Base-by-base conservation (phyloP, 495 filamentous ascomycete species). In the Podospora appendiculata region DNA sequence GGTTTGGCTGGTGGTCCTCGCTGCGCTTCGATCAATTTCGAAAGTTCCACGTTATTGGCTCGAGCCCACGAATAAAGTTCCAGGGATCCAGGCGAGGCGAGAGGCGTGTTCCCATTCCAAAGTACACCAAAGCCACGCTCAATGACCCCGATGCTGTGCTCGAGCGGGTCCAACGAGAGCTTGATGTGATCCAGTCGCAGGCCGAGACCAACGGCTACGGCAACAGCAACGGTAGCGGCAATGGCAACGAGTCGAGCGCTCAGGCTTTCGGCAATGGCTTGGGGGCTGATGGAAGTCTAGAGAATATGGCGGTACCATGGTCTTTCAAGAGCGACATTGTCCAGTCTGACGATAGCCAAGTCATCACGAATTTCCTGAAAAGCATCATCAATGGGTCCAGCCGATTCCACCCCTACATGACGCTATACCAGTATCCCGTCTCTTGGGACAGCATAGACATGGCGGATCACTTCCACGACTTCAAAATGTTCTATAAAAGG, bases 1-100 rank as follows among this genome's bases (percentile, higher is more conserved):
- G 71, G 71, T 79, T 77, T 50, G 77, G 76, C 14, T 75, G 67
- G 64, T 81, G 78, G 78, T 62, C 76, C n/a, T 64, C 56, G 14
- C 4, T 63, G 50, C 69, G 73, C 33, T 58, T 72, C 8, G 73
- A 79, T 48, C 65, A 62, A 45, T 78, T 67, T 50, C 69, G 71
- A 14, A 73, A 68, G 55, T 76, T 78, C 38, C 58, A 66, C 32
- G 71, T 79, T 10, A 54, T 79, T 12, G 76, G 77, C 10, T 74
- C 71, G 2, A 65, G 60, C 49, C 45, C 50, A 11, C 47, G 12
- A 1, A 70, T 51, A 17, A 61, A 56, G 4, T 19, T 17, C 9
- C 47, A 13, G n/a, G 48, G 45, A 0, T 53, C 36, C 36, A 58
- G 45, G 44, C 62, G 58, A 25, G 67, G 65, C 0, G 69, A 72